Conservation (phyloP, 2,329 filamentous ascomycete genomes). For the Fusarium algeriense region DNA sequence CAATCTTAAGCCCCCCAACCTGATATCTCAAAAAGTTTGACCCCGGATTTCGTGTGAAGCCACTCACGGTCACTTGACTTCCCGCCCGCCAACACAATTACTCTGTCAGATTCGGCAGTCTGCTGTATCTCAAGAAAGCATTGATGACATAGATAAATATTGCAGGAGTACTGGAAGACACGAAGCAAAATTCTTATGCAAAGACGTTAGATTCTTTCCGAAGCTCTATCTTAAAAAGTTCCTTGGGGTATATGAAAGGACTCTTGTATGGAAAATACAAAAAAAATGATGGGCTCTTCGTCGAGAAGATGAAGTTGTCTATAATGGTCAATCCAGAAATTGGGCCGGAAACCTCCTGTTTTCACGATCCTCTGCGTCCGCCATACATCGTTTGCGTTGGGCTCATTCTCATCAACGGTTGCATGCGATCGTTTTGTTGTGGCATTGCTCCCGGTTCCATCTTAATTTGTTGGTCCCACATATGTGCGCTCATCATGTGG, state of each 20-base stretch:
- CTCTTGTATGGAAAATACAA: slow-evolving; percentile 36
- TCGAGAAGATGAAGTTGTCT: slow-evolving; percentile 53
- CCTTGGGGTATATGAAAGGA: slow-evolving; percentile 43
- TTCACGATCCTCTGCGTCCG: slow-evolving; percentile 40
- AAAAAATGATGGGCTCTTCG: slow-evolving; percentile 47
- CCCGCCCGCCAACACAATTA: slow-evolving; percentile 21
- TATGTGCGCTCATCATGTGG: slow-evolving; percentile 48
- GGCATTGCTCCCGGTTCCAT: slow-evolving; percentile 44
- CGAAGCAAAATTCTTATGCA: not conserved
- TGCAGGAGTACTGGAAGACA: not conserved
- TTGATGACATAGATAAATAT: not conserved
- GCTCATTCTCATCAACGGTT: slow-evolving; percentile 40
- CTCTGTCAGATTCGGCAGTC: not conserved
- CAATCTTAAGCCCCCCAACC: slow-evolving; percentile 43
- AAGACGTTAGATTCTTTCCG: slow-evolving; percentile 14
- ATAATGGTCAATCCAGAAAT: slow-evolving; percentile 36
- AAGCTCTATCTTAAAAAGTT: slow-evolving; percentile 27
- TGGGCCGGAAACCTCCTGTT: slow-evolving; percentile 6
- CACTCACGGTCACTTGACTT: slow-evolving; percentile 40
- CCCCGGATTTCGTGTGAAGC: slow-evolving; percentile 36
- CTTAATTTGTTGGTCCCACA: slow-evolving; percentile 51
- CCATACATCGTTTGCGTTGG: slow-evolving; percentile 41
- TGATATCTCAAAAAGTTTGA: slow-evolving; percentile 26
- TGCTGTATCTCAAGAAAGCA: not conserved
- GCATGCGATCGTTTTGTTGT: slow-evolving; percentile 39